phyloP scores from a whole-genome alignment of 495 filamentous ascomycete species.

The Cercophora scortea region DNA sequence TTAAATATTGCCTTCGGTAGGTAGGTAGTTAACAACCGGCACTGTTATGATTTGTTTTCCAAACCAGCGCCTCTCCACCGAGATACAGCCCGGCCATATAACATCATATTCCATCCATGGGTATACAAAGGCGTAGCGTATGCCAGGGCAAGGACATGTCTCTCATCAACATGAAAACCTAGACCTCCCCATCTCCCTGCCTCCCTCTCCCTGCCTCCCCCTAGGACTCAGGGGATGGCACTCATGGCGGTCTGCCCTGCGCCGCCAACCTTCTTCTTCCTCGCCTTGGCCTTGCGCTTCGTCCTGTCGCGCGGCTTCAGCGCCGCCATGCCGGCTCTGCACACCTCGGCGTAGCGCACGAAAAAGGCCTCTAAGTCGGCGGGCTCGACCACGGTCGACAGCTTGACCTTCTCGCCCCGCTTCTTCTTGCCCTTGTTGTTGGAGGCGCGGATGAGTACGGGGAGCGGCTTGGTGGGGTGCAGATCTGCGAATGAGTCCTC shows the following conservation, averaged over 20 bases:
- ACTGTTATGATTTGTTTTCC: too few relatives aligned
- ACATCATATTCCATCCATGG: too few relatives aligned
- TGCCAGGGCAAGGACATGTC: too few relatives aligned
- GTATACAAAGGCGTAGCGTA: too few relatives aligned
- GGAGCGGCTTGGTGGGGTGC: constrained; percentile 42
- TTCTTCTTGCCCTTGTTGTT: constrained; percentile 57
- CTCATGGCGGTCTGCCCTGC: not conserved
- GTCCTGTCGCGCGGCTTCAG: constrained; percentile 90
- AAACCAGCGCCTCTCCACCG: too few relatives aligned
- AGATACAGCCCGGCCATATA: too few relatives aligned
- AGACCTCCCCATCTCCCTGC: too few relatives aligned
- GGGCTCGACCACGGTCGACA: constrained; percentile 75
- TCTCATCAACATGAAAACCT: too few relatives aligned
- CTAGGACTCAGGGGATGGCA: not conserved
- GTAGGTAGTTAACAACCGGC: too few relatives aligned
- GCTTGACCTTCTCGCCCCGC: constrained; percentile 58
- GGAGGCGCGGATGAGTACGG: constrained; percentile 77
- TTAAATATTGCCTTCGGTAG: too few relatives aligned
- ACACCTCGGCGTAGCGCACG: constrained; percentile 80
- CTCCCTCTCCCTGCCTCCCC: too few relatives aligned
- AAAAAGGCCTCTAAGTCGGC: constrained; percentile 75
- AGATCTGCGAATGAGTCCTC: constrained; percentile 45
- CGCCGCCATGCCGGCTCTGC: constrained; percentile 73
- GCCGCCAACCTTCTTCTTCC: constrained; percentile 58
- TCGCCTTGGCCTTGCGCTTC: constrained; percentile 70